Evolutionary conservation across 164 flowering plant genomes (phyloP).

Genomic region (Warburgia ugandensis): DNA sequence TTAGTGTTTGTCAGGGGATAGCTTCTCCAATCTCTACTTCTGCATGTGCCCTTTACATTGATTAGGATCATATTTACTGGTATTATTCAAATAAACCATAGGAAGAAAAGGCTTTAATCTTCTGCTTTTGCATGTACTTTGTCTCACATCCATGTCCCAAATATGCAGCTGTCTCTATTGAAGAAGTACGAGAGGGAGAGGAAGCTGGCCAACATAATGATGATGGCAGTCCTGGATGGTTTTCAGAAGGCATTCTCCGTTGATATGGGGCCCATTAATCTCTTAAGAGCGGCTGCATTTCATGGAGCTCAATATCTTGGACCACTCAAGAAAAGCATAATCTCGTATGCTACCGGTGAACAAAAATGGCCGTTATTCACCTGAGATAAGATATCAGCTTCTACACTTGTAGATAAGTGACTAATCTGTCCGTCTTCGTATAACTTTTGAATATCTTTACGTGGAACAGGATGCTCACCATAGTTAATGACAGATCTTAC

Average conservation of each 20-base stretch:
- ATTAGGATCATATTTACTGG: too few relatives aligned
- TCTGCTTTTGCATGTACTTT: neutral
- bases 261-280: constrained; percentile 78
- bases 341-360: constrained; percentile 83
- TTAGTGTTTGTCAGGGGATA: too few relatives aligned
- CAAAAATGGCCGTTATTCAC: constrained; percentile 55
- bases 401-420: too few relatives aligned
- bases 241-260: constrained; percentile 89
- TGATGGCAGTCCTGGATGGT: constrained; percentile 88
- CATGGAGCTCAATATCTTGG: constrained; percentile 61
- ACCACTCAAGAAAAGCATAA: constrained; percentile 73
- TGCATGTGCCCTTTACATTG: too few relatives aligned
- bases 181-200: constrained; percentile 78
- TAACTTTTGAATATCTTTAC: too few relatives aligned
- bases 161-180: constrained; percentile 55
- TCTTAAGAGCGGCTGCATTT: constrained; percentile 76
- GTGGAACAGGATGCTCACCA: too few relatives aligned
- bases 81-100: too few relatives aligned
- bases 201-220: constrained; percentile 56
- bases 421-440: too few relatives aligned
- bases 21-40: too few relatives aligned
- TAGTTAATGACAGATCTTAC: too few relatives aligned
- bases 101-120: neutral
- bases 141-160: too few relatives aligned
- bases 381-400: too few relatives aligned